Evolutionary conservation across 305 asterid species (phyloP), one percentile per base, ranked within the genome.

Genomic region (Fraxinus platypoda): DNA sequence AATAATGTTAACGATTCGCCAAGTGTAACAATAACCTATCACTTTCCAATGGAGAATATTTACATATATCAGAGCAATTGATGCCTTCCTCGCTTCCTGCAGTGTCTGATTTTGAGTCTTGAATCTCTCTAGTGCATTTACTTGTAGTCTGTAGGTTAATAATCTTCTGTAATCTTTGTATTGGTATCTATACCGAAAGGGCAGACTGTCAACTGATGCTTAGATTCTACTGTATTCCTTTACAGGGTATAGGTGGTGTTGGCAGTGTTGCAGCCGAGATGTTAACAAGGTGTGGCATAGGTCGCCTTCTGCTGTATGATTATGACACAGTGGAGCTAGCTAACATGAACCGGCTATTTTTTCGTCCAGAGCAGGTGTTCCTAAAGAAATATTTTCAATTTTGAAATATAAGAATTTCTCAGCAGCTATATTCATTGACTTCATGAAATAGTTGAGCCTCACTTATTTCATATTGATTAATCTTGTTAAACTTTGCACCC

Each of bases 241-340:
- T 85, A 72, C 93, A 96, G 99, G 99, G 99, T 86, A 96, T 96
- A 82, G 99, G 99, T 90, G 99, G 99, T 57, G 99, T 96, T 34
- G 98, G 99, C 81, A 96, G 99, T 88, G 99, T 96, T 86, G 98
- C 99, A 75, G 98, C 99, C 86, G 99, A 96, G 90, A 96, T 96
- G 99, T 92, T 96, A 76, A 96, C 99, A 84, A 91, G 99, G 87
- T 96, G 99, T 87, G 99, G 99, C 78, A 93, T 96, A 19, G 99
- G 99, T 25, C 99, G 98, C 77, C 95, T 96, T 82, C 86, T 96
- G 90, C 82, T 96, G 88, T 96, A 96, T 85, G 99, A 96, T 89
- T 96, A 96, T 89, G 99, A 96, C 90, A 96, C 89, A 89, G 98
- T 96, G 90, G 99, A 96, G 92, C 87, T 96, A 84, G 99, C 98